Evolutionary conservation across 2,329 filamentous ascomycete species (phyloP), one percentile per base, ranked within the genome.

Genomic region (Neonectria ditissima): DNA sequence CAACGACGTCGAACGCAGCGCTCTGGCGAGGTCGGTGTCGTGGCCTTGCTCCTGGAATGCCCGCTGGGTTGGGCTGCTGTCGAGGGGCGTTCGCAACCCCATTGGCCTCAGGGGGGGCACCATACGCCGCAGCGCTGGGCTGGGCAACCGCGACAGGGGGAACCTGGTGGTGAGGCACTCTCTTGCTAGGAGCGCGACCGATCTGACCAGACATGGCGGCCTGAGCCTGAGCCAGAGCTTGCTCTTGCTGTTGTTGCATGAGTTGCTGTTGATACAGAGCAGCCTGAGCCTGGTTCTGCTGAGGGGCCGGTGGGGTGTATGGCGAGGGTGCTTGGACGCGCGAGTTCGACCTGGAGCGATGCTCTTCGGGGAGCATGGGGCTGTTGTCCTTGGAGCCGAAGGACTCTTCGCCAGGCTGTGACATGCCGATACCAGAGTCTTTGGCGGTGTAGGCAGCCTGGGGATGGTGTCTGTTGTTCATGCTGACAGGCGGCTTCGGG

Each of bases 161-260:
- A 30, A 59, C 67, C 26, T 77, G 76, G 26, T 74, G 73, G 2
- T 73, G 75, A 4, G 67, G 82, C 74, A 88, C 88, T 72, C 89
- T 87, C 77, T 94, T 92, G 80, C 93, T 95, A 59, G 91, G 86
- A 67, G 87, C 90, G 67, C 92, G 88, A 61, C 91, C 87, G 8
- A 97, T 79, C 71, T 93, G 89, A 32, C 88, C 87, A 30, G 86
- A 84, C 82, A 93, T 91, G 65, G 91, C 89, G 69, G 94, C 91
- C 75, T 97, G 92, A 3, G 92, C 91, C 69, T 92, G 89, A 8
- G 89, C 88, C 85, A 95, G 89, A 39, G 92, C 92, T 74, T 94
- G 91, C 74, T 97, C 92, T 76, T 97, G 94, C 76, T 97, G 93
- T 73, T 96, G 93, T 73, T 96, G 90, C 76, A 88, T 79, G 53